Evolutionary conservation across 2,329 filamentous ascomycete genomes (phyloP), one percentile per base, ranked within the genome.

Genomic region (Diaporthe destruens): DNA sequence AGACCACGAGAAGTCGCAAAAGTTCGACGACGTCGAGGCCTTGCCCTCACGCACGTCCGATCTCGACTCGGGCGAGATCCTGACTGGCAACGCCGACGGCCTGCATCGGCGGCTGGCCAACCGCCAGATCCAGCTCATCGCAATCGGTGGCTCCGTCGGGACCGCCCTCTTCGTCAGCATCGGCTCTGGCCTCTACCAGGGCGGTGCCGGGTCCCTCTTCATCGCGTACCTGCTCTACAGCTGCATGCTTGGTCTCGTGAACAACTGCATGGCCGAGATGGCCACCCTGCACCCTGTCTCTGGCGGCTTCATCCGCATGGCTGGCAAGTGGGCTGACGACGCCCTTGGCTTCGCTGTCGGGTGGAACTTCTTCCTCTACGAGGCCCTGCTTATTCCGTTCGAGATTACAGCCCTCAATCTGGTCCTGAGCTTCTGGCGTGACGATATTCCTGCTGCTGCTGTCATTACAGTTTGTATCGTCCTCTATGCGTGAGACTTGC

Each of bases 221-320:
- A 78, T 92, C 72, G 89, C 88, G 49, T 92, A 89, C 78, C 83
- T 84, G 44, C 75, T 90, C 55, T 91, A 92, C 78, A 84, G 84
- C 49, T 79, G 83, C 76, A 77, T 91, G 69, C 84, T 92, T 73
- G 90, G 83, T 32, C 82, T 90, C 59, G 87, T 92, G 78, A 92
- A 91, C 84, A 92, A 91, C 78, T 87, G 86, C 74, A 84, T 91
- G 73, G 90, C 90, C 11, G 90, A 92, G 79, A 92, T 92, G 90
- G 87, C 84, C 39, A 85, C 85, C 49, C 87, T 87, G 74, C 89
- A 90, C 85, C 90, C 91, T 32, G 86, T 92, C 59, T 87, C 85
- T 54, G 90, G 90, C 75, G 88, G 88, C 2, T 92, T 91, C 78
- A 87, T 92, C 75, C 89, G 90, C 73, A 85, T 92, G 77, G 89